Percentiles rank a stretch among this genome's conserved stretches.
Evolutionary conservation across 1,284 basidiomycete species (phyloP).

Genomic region (Leccinum griseonigrum): DNA sequence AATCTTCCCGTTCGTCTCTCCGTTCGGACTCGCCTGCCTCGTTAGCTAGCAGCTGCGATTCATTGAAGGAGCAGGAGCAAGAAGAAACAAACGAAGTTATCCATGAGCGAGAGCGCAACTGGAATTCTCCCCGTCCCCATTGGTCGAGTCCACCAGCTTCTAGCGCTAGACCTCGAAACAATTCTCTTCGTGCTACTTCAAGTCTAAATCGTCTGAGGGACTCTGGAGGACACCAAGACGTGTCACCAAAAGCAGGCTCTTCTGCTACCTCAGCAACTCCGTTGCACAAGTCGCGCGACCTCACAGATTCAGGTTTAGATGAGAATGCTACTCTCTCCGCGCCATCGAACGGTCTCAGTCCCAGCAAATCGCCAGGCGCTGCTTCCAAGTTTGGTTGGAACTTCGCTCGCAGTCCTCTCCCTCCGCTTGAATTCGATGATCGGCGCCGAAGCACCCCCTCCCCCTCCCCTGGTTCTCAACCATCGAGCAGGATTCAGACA

Average conservation of each 20-base stretch:
- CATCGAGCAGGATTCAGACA: slow-evolving; percentile 22
- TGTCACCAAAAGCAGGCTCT: slow-evolving; percentile 2
- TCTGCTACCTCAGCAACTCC: slow-evolving; percentile 1
- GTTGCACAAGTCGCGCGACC: slow-evolving; percentile 6
- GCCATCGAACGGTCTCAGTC: slow-evolving; percentile 8
- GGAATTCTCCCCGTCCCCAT: slow-evolving; percentile 56
- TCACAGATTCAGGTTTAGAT: slow-evolving; percentile 1
- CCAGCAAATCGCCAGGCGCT: slow-evolving; percentile 21
- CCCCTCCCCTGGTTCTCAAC: slow-evolving; percentile 23
- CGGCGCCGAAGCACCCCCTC: slow-evolving; percentile 21
- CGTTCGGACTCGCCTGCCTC: slow-evolving; percentile 44
- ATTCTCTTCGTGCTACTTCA: slow-evolving; percentile 19
- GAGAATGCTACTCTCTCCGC: neutral
- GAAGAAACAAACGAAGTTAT: slow-evolving; percentile 38
- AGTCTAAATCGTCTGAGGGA: slow-evolving; percentile 17
- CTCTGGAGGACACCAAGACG: slow-evolving; percentile 12
- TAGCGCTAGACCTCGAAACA: slow-evolving; percentile 4
- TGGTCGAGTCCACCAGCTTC: slow-evolving; percentile 37
- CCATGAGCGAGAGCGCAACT: slow-evolving; percentile 51
- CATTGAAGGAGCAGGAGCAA: slow-evolving; percentile 33
- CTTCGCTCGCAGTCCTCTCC: slow-evolving; percentile 37
- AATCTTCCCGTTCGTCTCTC: slow-evolving; percentile 32
- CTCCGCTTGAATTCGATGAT: slow-evolving; percentile 41
- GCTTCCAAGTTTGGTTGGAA: slow-evolving; percentile 41
- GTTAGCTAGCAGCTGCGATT: slow-evolving; percentile 34